These are phyloP conservation scores for Geranium brycei DNA, from an alignment of 345 rosid genomes.

Conservation along the genomic window DNA sequence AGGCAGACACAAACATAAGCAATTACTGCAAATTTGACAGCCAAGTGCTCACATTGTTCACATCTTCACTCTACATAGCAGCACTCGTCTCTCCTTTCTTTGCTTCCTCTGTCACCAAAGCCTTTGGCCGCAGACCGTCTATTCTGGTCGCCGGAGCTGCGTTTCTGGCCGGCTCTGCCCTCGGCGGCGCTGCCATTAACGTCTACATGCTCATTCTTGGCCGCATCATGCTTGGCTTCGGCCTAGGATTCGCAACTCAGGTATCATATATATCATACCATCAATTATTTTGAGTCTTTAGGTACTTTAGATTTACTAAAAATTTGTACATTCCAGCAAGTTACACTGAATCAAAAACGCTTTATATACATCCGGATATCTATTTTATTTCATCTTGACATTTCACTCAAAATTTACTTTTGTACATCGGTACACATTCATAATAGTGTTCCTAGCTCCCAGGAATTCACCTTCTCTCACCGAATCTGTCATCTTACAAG, in stretches of 20 bases:
- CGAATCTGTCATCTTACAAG: too few species aligned
- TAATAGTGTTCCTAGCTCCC: too few species aligned
- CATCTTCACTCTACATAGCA: constrained; percentile 24
- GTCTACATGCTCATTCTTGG: constrained; percentile 12
- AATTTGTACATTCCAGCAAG: too few species aligned
- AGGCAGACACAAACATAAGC: constrained; percentile 11
- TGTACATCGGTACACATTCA: too few species aligned
- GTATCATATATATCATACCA: neutral
- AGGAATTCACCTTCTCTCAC: too few species aligned
- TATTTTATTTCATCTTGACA: too few species aligned
- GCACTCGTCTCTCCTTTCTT: constrained; percentile 20
- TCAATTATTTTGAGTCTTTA: too few species aligned
- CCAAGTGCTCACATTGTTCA: constrained; percentile 21
- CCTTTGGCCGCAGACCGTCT: constrained; percentile 8
- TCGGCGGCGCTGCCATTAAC: constrained; percentile 9
- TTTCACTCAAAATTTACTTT: too few species aligned
- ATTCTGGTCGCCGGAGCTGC: constrained; percentile 6
- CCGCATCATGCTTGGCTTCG: constrained; percentile 10
- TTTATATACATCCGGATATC: too few species aligned
- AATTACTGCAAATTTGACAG: constrained; percentile 32
- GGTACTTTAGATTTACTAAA: too few species aligned
- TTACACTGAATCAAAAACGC: too few species aligned
- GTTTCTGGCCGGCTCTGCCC: constrained; percentile 11
- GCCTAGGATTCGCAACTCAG: constrained; percentile 9
- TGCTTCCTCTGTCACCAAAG: constrained; percentile 9